Conservation (phyloP, 345 rosid genomes). For the Pelargonium nanum region DNA sequence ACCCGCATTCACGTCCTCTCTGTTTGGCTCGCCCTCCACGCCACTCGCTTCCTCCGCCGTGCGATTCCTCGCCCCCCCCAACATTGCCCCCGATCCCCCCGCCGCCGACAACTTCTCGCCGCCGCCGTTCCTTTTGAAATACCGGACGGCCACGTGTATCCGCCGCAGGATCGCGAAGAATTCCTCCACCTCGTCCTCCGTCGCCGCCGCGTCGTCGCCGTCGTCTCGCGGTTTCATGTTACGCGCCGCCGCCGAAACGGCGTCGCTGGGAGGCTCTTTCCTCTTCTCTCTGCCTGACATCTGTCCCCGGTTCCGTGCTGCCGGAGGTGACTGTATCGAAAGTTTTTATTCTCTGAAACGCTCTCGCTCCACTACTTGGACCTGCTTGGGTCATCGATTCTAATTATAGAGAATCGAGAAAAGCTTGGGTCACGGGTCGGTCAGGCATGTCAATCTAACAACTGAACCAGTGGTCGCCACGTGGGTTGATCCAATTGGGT, state of each 20-base stretch:
- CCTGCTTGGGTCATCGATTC: no score
- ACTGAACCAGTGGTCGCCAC: no score
- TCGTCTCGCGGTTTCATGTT: background rate
- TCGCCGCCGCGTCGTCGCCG: background rate
- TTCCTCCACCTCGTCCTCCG: constrained; percentile 19
- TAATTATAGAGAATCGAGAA: no score
- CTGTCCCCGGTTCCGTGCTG: no score
- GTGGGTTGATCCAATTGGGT: no score
- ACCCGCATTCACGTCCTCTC: background rate
- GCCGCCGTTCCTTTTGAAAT: constrained; percentile 7
- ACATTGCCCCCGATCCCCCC: constrained; percentile 1
- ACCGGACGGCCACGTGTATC: constrained; percentile 14
- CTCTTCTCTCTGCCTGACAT: background rate
- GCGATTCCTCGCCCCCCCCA: constrained; percentile 9
- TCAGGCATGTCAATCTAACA: no score
- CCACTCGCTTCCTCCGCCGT: background rate
- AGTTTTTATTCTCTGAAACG: no score
- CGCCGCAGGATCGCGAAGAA: constrained; percentile 21
- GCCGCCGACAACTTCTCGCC: background rate
- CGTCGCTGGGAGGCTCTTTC: constrained; percentile 2
- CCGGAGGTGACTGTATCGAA: no score
- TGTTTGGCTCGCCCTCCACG: background rate
- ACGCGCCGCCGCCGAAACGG: background rate
- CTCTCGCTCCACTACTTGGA: no score
- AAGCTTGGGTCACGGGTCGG: no score